These are phyloP conservation scores for Polytrichum commune DNA, from an alignment of 225 moss, liverwort and hornwort genomes.

Conservation along the genomic window DNA sequence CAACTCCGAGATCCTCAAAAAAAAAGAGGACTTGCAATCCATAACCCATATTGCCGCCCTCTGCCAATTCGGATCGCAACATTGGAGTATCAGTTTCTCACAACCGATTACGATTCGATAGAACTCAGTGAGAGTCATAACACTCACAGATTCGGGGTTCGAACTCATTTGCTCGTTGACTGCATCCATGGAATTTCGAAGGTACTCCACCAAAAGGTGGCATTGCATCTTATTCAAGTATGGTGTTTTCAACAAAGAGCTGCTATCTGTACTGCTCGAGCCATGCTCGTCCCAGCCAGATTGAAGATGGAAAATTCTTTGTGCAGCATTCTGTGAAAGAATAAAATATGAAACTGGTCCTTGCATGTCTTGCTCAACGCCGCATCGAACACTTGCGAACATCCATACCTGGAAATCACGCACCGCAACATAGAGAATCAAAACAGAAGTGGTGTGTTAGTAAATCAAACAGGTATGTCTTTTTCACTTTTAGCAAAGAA, in stretches of 20 bases:
- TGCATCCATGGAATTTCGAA: background rate
- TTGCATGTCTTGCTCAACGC: too few species aligned
- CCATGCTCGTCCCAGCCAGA: too few species aligned
- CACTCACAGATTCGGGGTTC: background rate
- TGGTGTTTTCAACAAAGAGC: background rate
- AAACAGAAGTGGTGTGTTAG: too few species aligned
- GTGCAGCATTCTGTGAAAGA: too few species aligned
- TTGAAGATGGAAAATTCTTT: too few species aligned
- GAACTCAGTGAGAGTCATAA: background rate
- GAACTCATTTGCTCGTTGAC: background rate
- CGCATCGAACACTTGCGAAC: too few species aligned
- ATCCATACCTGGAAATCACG: too few species aligned
- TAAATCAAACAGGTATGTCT: too few species aligned
- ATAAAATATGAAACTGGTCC: too few species aligned
- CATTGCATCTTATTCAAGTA: background rate
- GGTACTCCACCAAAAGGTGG: background rate
- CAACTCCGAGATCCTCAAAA: background rate
- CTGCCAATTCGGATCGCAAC: background rate
- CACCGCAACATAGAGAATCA: too few species aligned
- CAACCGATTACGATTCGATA: background rate
- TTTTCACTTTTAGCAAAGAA: too few species aligned
- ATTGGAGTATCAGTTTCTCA: background rate
- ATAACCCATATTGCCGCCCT: background rate
- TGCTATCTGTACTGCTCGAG: too few species aligned
- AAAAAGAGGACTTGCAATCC: background rate